Conservation (phyloP, 208 protist genomes). For the Leishmania martiniquensis region DNA sequence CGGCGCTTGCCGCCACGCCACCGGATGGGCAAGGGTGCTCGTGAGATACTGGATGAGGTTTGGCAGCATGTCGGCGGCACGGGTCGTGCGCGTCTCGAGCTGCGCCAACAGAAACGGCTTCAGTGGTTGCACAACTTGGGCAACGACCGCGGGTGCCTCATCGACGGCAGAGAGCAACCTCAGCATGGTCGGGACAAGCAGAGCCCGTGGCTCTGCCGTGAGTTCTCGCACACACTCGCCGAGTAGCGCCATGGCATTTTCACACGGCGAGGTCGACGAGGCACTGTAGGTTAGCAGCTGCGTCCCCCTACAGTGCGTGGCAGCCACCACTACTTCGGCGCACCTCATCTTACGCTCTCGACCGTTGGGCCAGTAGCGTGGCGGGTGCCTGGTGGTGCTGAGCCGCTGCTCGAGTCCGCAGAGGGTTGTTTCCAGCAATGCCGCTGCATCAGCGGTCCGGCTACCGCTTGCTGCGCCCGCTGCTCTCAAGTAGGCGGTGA, state of each 20-base stretch:
- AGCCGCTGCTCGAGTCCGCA: slow-evolving; percentile 1
- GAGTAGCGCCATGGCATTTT: slow-evolving; percentile 7
- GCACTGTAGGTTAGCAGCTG: not conserved
- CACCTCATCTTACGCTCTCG: slow-evolving; percentile 11
- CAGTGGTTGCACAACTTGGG: slow-evolving; percentile 9
- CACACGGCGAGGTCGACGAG: not conserved
- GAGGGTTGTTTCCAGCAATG: not conserved
- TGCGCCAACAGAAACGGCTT: slow-evolving; percentile 9
- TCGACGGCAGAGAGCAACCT: slow-evolving; percentile 22
- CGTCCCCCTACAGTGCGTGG: not conserved
- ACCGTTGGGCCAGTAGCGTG: slow-evolving; percentile 12
- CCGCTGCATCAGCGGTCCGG: not conserved
- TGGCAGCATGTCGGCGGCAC: slow-evolving; percentile 11
- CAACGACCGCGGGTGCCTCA: slow-evolving; percentile 2
- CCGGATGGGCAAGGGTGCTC: not conserved
- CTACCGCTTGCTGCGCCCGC: not conserved
- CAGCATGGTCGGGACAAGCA: slow-evolving; percentile 11
- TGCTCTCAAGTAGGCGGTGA: slow-evolving; percentile 16
- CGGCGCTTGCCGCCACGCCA: not conserved
- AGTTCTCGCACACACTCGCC: slow-evolving; percentile 19
- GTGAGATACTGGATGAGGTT: slow-evolving; percentile 20
- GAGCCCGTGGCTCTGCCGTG: not conserved
- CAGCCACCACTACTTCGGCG: slow-evolving; percentile 10
- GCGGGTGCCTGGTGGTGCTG: not conserved
- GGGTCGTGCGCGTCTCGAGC: slow-evolving; percentile 15